phyloP scores from a whole-genome alignment of 805 yeast genomes.

The Yarrowia phangngaensis region DNA sequence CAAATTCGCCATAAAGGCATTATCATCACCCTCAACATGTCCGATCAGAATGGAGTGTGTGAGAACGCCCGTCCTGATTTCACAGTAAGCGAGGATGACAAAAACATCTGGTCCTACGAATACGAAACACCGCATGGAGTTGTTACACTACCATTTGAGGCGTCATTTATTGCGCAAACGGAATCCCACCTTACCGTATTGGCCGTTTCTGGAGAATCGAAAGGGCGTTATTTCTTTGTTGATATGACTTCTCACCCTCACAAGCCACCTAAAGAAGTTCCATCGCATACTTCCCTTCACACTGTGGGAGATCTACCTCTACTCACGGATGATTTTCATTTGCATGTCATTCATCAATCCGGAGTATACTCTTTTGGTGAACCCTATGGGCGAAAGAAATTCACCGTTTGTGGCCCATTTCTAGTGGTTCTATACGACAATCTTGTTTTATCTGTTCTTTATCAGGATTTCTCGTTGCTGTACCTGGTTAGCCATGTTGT shows the following conservation, averaged over 20 bases:
- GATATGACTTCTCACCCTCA: conserved; percentile 5
- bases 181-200: conserved; percentile 3
- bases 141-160: conserved; percentile 7
- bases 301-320: conserved; percentile 13
- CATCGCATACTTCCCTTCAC: conserved; percentile 2
- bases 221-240: conserved; percentile 4
- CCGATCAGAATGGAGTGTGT: conserved; percentile 19
- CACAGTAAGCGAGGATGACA: not conserved
- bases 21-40: conserved; percentile 22
- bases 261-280: conserved; percentile 9
- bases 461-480: conserved; percentile 8
- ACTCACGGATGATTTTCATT: conserved; percentile 7
- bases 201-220: conserved; percentile 3
- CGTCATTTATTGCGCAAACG: conserved; percentile 16
- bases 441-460: conserved; percentile 5
- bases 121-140: conserved; percentile 7
- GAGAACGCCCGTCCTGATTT: conserved; percentile 9
- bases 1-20: conserved; percentile 10
- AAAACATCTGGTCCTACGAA: conserved; percentile 7
- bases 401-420: conserved; percentile 15
- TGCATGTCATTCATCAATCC: conserved; percentile 13
- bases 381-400: conserved; percentile 8
- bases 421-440: conserved; percentile 15
- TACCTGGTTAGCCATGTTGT: conserved; percentile 16
- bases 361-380: conserved; percentile 23